Base-by-base conservation (phyloP, 2,329 filamentous ascomycete genomes). In the Colletotrichum ledebouriae region DNA sequence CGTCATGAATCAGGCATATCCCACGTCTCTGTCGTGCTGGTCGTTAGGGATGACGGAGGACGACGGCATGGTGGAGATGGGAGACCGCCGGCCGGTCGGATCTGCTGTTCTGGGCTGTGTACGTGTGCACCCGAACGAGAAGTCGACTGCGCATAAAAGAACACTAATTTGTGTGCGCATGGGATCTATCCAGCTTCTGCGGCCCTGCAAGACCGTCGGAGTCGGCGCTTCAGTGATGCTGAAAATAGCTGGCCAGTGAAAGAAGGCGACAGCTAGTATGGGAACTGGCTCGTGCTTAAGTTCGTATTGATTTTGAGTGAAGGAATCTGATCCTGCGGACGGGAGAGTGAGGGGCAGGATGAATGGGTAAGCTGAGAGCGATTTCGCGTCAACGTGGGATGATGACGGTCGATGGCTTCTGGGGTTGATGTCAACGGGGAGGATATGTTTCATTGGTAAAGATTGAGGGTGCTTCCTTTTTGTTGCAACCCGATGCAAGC, bases 241-340 rank as follows among this genome's bases (percentile, higher is more conserved):
- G 65, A 65, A 65, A 68, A 65, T 68, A 68, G 65, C 59, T 11
- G 47, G 34, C 59, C 39, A 46, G 25, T 41, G 33, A 50, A n/a
- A 41, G 34, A 22, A 34, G 13, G 34, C 42, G 52, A 29, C 10
- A 29, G 55, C 17, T 60, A 10, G 22, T 17, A 47, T 41, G 55
- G 47, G 22, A 39, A 59, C 37, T 59, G 65, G 61, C 55, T 55
- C 42, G 65, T 68, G 61, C 61, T 49, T 22, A 13, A 64, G 46
- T 68, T 68, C 65, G 65, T 68, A 65, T 68, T 59, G 29, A 29
- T 12, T 17, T 20, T 22, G 34, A 25, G 55, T 39, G 65, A 65
- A 68, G 65, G 60, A 67, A 52, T 50, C 50, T 12, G 17, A 67
- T 63, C 52, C 50, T 20, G 39, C 12, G 46, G 29, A 46, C 13